These are phyloP conservation scores for Fusarium graminum DNA, from an alignment of 2,329 filamentous ascomycete species.

Conservation along the genomic window DNA sequence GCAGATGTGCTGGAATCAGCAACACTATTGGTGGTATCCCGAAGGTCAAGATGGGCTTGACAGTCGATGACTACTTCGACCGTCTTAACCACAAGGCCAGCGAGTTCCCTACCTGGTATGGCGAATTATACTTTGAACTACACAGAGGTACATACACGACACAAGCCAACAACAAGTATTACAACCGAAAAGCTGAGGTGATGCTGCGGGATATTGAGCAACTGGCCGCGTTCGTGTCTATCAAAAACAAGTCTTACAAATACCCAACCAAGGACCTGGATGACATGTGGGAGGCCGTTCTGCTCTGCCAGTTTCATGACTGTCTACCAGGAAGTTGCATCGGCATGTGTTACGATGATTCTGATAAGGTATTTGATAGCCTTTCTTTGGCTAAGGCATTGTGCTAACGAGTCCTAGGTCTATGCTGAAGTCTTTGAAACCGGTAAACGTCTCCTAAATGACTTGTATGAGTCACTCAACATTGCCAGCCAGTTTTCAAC, in stretches of 20 bases:
- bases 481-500: conserved; percentile 62
- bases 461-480: conserved; percentile 76
- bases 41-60: conserved; percentile 87
- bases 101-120: conserved; percentile 94
- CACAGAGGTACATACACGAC: conserved; percentile 98
- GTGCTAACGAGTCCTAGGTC: conserved; percentile 61
- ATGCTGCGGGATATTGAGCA: conserved; percentile 90
- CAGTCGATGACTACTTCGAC: conserved; percentile 95
- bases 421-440: conserved; percentile 87
- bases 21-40: conserved; percentile 85
- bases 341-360: conserved; percentile 98
- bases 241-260: conserved; percentile 79
- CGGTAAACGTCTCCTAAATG: conserved; percentile 77
- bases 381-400: neutral
- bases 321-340: conserved; percentile 95
- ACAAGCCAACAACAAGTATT: conserved; percentile 95
- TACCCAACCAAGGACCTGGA: conserved; percentile 97
- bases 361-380: conserved; percentile 72
- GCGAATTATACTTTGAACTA: conserved; percentile 97
- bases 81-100: conserved; percentile 82
- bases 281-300: conserved; percentile 91
- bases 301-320: conserved; percentile 98
- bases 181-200: conserved; percentile 89
- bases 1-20: conserved; percentile 89
- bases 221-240: conserved; percentile 85